These are phyloP conservation scores for Acacia crassicarpa DNA, from an alignment of 306 rosid species.

Conservation along the genomic window DNA sequence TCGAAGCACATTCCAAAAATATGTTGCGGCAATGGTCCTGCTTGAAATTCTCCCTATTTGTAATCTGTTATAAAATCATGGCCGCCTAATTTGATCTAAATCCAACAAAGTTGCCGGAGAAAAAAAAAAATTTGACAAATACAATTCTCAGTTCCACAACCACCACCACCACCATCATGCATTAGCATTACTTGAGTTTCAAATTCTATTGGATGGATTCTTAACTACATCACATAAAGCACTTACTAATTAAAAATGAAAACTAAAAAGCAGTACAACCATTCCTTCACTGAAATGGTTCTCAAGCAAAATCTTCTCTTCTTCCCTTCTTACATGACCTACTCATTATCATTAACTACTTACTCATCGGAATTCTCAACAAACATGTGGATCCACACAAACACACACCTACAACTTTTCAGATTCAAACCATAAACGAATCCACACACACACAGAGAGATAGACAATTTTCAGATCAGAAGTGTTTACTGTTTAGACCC, in stretches of 20 bases:
- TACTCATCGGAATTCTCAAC: neutral
- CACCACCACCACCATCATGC: too few species aligned
- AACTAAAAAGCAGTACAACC: neutral
- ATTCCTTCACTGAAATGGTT: neutral
- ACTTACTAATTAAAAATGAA: neutral
- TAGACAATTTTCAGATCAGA: neutral
- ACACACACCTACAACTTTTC: neutral
- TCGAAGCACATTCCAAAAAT: neutral
- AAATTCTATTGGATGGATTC: neutral
- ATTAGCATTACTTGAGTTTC: too few species aligned
- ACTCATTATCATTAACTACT: neutral
- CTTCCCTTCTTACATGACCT: neutral
- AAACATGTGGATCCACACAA: neutral
- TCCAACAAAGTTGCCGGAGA: neutral
- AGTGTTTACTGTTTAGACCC: conserved; percentile 37
- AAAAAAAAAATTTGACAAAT: too few species aligned
- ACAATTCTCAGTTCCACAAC: neutral
- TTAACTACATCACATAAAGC: neutral
- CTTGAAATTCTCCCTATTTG: too few species aligned
- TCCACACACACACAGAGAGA: neutral
- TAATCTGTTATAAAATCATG: too few species aligned
- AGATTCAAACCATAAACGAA: neutral
- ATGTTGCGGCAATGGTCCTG: too few species aligned
- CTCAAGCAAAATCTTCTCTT: neutral
- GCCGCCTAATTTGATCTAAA: too few species aligned